These are phyloP conservation scores for Colletotrichum gigasporum DNA, from an alignment of 2,329 filamentous ascomycete genomes.

Conservation along the genomic window DNA sequence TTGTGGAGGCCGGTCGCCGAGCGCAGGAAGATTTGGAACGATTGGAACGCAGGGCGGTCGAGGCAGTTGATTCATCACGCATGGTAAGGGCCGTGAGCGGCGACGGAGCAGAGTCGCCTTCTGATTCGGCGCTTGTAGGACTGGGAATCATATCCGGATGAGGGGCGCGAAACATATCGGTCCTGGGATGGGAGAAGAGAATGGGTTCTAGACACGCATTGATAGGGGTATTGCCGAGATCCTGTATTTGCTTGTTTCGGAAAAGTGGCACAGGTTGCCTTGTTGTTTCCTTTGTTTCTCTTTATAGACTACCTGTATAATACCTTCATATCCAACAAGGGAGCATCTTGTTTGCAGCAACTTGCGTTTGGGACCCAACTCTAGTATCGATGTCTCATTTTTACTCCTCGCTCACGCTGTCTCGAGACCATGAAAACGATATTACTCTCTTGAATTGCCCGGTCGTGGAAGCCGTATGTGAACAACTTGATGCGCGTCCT, in stretches of 20 bases:
- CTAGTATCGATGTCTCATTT: too few relatives aligned
- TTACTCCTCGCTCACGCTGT: too few relatives aligned
- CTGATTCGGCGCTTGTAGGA: background rate
- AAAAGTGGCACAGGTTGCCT: background rate
- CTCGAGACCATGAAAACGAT: too few relatives aligned
- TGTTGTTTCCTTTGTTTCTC: background rate
- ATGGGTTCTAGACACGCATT: background rate
- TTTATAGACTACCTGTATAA: background rate
- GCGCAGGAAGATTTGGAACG: background rate
- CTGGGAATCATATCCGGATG: background rate
- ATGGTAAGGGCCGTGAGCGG: background rate
- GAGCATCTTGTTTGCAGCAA: too few relatives aligned
- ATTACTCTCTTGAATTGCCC: too few relatives aligned
- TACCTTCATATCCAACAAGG: background rate
- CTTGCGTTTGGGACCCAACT: too few relatives aligned
- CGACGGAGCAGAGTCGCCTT: background rate
- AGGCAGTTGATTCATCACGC: constrained; percentile 10
- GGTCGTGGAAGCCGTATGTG: too few relatives aligned
- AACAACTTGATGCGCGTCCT: too few relatives aligned
- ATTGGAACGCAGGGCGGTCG: background rate
- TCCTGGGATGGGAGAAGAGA: too few relatives aligned
- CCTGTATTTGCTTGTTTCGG: background rate
- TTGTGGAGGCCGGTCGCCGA: constrained; percentile 6
- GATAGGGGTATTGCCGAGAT: background rate
- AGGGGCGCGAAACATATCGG: too few relatives aligned